Conservation (phyloP, 2,329 filamentous ascomycete genomes). For the Neurospora crassa region DNA sequence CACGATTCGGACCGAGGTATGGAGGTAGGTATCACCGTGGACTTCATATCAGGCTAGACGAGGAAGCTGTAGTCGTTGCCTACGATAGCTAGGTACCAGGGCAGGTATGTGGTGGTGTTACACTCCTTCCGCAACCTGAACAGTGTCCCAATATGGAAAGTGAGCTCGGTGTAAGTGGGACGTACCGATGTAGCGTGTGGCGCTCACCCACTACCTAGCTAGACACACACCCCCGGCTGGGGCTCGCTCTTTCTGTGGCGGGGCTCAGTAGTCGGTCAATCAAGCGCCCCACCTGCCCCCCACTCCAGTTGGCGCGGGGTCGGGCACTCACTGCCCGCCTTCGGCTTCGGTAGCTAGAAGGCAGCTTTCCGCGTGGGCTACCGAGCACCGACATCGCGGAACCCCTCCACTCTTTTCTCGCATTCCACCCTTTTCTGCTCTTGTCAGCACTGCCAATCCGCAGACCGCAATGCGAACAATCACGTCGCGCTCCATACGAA, state of each 20-base stretch:
- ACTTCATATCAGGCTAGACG: neutral
- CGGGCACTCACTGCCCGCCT: neutral
- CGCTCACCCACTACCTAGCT: neutral
- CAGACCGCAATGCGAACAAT: conserved; percentile 9
- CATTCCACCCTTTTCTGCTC: neutral
- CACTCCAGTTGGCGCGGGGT: neutral
- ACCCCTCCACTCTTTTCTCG: neutral
- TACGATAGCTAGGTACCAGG: neutral
- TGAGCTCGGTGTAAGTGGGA: neutral
- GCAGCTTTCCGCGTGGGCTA: neutral
- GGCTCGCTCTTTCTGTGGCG: neutral
- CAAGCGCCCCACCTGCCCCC: neutral
- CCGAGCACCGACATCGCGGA: neutral
- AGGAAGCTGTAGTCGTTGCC: neutral
- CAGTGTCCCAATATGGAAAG: neutral
- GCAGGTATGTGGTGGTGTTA: neutral
- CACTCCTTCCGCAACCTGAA: neutral
- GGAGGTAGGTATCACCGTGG: neutral
- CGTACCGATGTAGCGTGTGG: neutral
- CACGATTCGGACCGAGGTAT: neutral
- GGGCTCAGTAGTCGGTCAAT: neutral
- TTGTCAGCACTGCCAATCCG: neutral
- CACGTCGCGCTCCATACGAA: conserved; percentile 12
- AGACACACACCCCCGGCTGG: neutral
- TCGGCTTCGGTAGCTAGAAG: neutral